phyloP scores from a whole-genome alignment of 2,329 filamentous ascomycete genomes.

The Trichocomaceae sp. region DNA sequence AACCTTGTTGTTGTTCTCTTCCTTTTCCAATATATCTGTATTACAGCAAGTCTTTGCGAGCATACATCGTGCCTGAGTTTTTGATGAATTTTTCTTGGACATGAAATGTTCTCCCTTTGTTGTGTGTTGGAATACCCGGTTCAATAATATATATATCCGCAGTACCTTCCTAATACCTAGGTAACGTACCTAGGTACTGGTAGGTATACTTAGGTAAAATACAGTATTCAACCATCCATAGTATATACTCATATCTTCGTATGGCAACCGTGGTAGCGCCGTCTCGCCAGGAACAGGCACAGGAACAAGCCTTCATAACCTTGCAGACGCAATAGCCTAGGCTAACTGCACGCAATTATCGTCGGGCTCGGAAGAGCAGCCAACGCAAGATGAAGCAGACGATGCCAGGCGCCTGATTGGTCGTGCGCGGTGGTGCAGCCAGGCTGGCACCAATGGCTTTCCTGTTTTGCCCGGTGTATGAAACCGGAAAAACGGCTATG shows the following conservation, averaged over 20 bases:
- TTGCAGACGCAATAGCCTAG: slow-evolving; percentile 18
- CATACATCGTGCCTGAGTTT: too few relatives aligned
- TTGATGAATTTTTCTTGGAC: too few relatives aligned
- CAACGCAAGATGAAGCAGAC: neutral
- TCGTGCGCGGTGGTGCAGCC: slow-evolving; percentile 16
- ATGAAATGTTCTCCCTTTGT: neutral
- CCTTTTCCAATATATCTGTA: neutral
- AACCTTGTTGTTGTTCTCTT: neutral
- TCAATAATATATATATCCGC: neutral
- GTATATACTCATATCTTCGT: neutral
- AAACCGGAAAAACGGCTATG: slow-evolving; percentile 32
- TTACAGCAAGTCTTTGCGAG: too few relatives aligned
- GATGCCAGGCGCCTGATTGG: slow-evolving; percentile 21
- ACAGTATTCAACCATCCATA: too few relatives aligned
- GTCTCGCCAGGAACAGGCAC: neutral
- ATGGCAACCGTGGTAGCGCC: too few relatives aligned
- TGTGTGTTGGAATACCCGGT: neutral
- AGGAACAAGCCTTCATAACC: neutral
- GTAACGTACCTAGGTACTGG: too few relatives aligned
- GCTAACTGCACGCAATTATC: slow-evolving; percentile 15
- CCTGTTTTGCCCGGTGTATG: slow-evolving; percentile 40
- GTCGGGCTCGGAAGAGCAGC: neutral
- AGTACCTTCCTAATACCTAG: too few relatives aligned
- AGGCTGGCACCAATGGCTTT: slow-evolving; percentile 34
- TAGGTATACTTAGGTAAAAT: too few relatives aligned